Conservation (phyloP, 2,329 filamentous ascomycete species). For the Blastomyces parvus region DNA sequence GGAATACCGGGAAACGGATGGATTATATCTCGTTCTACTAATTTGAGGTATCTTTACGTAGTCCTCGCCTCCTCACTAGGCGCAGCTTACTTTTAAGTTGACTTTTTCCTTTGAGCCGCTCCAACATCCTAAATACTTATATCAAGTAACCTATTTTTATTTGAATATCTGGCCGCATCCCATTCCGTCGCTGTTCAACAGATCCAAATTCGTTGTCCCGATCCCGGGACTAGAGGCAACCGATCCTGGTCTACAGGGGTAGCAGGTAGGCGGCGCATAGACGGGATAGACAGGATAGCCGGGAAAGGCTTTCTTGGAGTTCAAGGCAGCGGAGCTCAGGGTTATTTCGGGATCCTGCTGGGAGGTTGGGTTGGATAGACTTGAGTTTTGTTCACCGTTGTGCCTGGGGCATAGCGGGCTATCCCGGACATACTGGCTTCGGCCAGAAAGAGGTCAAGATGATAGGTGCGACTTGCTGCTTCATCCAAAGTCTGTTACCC, state of each 20-base stretch:
- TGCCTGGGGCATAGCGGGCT: too few species aligned
- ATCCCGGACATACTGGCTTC: background rate
- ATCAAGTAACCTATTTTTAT: background rate
- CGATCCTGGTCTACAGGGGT: background rate
- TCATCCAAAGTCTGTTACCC: background rate
- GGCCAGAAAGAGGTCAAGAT: background rate
- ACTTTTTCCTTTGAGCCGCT: too few species aligned
- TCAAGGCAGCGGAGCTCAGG: background rate
- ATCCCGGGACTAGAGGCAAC: background rate
- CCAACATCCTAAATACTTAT: too few species aligned
- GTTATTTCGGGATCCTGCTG: background rate
- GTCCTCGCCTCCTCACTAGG: too few species aligned
- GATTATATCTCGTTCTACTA: too few species aligned
- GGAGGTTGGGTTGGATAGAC: background rate
- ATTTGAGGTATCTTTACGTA: too few species aligned
- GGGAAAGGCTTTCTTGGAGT: background rate
- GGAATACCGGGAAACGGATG: background rate
- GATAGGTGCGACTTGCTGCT: constrained; percentile 2
- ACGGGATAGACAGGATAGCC: background rate
- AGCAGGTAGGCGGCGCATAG: background rate
- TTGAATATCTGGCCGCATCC: background rate
- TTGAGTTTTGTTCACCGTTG: too few species aligned
- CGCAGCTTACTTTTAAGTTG: too few species aligned
- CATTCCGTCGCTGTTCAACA: background rate
- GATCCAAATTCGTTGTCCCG: background rate